These are phyloP conservation scores for Claviceps maximensis DNA, from an alignment of 2,329 filamentous ascomycete genomes.

Conservation along the genomic window DNA sequence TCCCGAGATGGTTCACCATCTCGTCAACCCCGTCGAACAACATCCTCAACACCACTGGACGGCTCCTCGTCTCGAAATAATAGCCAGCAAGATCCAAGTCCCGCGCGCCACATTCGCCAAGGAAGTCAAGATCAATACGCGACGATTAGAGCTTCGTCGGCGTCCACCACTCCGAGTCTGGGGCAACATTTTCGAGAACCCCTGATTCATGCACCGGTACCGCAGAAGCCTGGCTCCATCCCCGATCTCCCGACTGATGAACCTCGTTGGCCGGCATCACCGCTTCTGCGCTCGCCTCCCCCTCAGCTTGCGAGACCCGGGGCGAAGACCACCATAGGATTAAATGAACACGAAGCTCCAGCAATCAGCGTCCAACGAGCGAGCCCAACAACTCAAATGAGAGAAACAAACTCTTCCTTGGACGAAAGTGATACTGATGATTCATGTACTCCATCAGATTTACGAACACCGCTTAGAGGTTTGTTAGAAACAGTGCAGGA, in stretches of 20 bases:
- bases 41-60: slow-evolving; percentile 21
- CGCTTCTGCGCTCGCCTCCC: slow-evolving; percentile 64
- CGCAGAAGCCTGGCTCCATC: slow-evolving; percentile 44
- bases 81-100: slow-evolving; percentile 51
- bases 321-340: slow-evolving; percentile 27
- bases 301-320: slow-evolving; percentile 39
- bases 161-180: slow-evolving; percentile 53
- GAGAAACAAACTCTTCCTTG: slow-evolving; percentile 22
- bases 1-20: slow-evolving; percentile 37
- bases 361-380: slow-evolving; percentile 40
- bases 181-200: slow-evolving; percentile 48
- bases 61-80: slow-evolving; percentile 48
- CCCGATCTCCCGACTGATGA: slow-evolving; percentile 38
- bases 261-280: slow-evolving; percentile 65
- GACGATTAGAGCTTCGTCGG: slow-evolving; percentile 54
- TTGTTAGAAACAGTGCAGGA: slow-evolving; percentile 86
- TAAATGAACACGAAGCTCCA: slow-evolving; percentile 36
- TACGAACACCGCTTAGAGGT: slow-evolving; percentile 47
- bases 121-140: slow-evolving; percentile 47
- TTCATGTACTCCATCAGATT: slow-evolving; percentile 31
- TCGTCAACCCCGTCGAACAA: slow-evolving; percentile 23
- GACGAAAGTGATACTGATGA: slow-evolving; percentile 44
- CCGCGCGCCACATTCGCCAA: slow-evolving; percentile 37
- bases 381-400: slow-evolving; percentile 32
- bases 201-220: slow-evolving; percentile 45